Evolutionary conservation across 2,329 filamentous ascomycete genomes (phyloP), one percentile per base, ranked within the genome.

Genomic region (Fusarium musae): DNA sequence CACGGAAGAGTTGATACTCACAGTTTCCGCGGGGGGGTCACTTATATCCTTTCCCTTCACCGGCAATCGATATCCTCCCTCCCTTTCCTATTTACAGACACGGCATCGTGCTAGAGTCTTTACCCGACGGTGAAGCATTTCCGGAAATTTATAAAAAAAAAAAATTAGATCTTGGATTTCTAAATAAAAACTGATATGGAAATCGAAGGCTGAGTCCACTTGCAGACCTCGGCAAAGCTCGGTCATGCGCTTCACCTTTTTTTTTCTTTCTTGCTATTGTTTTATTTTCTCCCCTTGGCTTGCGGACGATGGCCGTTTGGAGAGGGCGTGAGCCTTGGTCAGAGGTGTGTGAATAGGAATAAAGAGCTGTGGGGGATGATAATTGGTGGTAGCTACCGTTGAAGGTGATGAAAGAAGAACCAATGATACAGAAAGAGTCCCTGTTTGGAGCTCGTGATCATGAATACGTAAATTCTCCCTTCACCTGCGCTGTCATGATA

Each of bases 221-320:
- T 26, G 16, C 57, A 73, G 46, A 73, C 71, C 71, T 73, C 71
- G 71, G 71, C 66, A 73, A 73, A 72, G 26, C 40, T 73, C 71
- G 71, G 71, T 34, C 71, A 68, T 68, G 69, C 70, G 61, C 59
- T 66, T 71, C 37, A n/a, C 64, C 42, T 66, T 36, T 58, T 56
- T 47, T 59, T 34, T 47, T 59, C 16, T 36, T 49, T 53, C 13
- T 54, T 52, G 30, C 50, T 40, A 9, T 54, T 54, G 19, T 40
- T 40, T 16, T 36, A 28, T 19, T 59, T 64, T 59, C 49, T 40
- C 34, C 59, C 54, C 44, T 50, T 46, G 34, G 43, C 37, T 49
- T 21, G 43, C 67, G 67, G 67, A 70, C 57, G 40, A 63, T 50
- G 44, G 42, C 64, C 30, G 71, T 73, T 74, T 64, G 42, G 59